Evolutionary conservation across 495 filamentous ascomycete species (phyloP), one percentile per base, ranked within the genome.

Genomic region (Podospora conica): DNA sequence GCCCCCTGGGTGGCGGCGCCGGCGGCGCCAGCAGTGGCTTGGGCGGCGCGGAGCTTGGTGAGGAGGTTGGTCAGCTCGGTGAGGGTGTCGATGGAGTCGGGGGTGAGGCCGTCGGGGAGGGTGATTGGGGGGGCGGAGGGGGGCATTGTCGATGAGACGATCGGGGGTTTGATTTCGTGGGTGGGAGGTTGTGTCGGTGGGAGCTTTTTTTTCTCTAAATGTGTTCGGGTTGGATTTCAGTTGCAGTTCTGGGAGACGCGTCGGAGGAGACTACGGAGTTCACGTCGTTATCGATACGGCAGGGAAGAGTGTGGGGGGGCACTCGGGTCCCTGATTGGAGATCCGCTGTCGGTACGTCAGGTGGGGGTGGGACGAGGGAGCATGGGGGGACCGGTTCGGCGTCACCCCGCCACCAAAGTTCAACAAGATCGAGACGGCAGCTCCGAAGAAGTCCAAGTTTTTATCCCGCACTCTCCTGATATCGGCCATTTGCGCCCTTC

Each of bases 61-160:
- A 97, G 84, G 69, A 96, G 85, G 11, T 86, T 83, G 74, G 91
- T 86, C 58, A 97, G 84, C 58, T 91, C 85, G 60, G 95, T 92
- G 58, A 97, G 82, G 66, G 91, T 87, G 82, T 97, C 93, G 76
- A 96, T 88, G 21, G 87, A 87, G 79, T 85, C 81, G 63, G 85
- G 75, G 73, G 86, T 80, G 70, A 85, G 80, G 65, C 79, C 75
- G 55, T 78, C 71, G 61, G 81, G 80, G 61, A 78, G 74, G 40
- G 74, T 74, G 25, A 73, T 70, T 33, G 73, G 65, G 70, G 75
- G 77, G 64, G 63, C 53, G 22, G 15, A 7, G 0, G 23, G 20
- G 40, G 40, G 18, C 55, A 24, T 58, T 40, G 63, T 40, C 7
- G 40, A n/a, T 40, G 54, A 12, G 18, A n/a, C 53, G 57, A 6